Percentiles rank a stretch among this genome's conserved stretches.
These are phyloP conservation scores for Ampelocalamus luodianensis DNA, from an alignment of 176 grass and related monocot genomes.

Conservation along the genomic window DNA sequence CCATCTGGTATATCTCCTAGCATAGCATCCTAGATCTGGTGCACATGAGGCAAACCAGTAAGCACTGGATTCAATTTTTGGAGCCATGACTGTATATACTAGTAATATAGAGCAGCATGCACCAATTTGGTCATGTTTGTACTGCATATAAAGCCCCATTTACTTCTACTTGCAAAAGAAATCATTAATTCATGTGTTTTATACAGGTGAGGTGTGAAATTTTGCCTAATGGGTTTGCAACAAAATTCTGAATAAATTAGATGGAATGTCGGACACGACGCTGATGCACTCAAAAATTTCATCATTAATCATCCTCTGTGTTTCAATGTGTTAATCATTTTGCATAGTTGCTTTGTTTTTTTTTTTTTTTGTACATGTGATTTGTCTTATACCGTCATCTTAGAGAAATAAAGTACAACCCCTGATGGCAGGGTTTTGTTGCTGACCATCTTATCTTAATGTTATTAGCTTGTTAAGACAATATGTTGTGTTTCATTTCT, in stretches of 20 bases:
- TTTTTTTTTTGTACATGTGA: not conserved
- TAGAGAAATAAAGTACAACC: not conserved
- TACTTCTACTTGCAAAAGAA: slow-evolving; percentile 23
- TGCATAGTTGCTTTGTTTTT: not conserved
- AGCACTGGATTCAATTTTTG: too few relatives aligned
- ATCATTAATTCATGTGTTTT: not conserved
- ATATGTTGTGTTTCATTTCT: slow-evolving; percentile 10
- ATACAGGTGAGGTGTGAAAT: slow-evolving; percentile 4
- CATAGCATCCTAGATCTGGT: too few relatives aligned
- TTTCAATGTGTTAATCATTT: not conserved
- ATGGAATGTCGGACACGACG: not conserved
- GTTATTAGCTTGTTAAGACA: slow-evolving; percentile 23
- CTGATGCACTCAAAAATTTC: not conserved
- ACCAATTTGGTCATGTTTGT: slow-evolving; percentile 8
- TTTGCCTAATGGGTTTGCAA: not conserved
- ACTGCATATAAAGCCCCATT: not conserved
- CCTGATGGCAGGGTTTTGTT: slow-evolving; percentile 4
- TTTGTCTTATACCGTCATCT: not conserved
- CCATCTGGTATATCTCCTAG: too few relatives aligned
- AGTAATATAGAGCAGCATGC: not conserved
- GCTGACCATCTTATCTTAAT: not conserved
- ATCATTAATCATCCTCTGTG: slow-evolving; percentile 7
- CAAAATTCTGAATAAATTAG: slow-evolving; percentile 5
- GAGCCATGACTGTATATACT: not conserved
- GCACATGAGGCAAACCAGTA: too few relatives aligned